phyloP scores from a whole-genome alignment of 2,329 filamentous ascomycete genomes.

The Calonectria pseudoreteaudii region DNA sequence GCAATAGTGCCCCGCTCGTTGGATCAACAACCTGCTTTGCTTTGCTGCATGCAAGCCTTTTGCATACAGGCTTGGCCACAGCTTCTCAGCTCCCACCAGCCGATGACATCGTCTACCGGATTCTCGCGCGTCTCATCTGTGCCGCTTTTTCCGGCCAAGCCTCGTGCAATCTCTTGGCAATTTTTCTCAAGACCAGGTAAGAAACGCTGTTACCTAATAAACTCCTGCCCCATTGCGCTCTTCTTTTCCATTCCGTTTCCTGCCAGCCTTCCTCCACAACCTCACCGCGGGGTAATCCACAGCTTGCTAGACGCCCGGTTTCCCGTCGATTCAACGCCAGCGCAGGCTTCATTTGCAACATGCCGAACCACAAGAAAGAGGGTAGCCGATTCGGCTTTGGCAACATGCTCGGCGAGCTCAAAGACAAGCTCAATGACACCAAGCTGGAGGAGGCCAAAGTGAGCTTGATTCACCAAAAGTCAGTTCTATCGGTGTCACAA shows the following conservation, averaged over 20 bases:
- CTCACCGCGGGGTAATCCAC: conserved; percentile 7
- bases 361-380: conserved; percentile 42
- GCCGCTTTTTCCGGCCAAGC: conserved; percentile 22
- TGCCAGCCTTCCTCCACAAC: neutral
- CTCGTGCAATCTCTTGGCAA: conserved; percentile 8
- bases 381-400: conserved; percentile 41
- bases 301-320: neutral
- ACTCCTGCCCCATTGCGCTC: neutral
- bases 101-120: conserved; percentile 23
- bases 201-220: conserved; percentile 1
- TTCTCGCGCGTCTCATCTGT: conserved; percentile 18
- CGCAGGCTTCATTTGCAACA: conserved; percentile 28
- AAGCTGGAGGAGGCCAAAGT: conserved; percentile 70
- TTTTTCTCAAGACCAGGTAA: neutral
- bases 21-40: conserved; percentile 19
- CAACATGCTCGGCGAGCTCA: conserved; percentile 60
- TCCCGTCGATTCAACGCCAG: conserved; percentile 5
- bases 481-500: conserved; percentile 28
- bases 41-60: conserved; percentile 5
- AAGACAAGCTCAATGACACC: conserved; percentile 66
- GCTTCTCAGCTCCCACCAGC: conserved; percentile 22
- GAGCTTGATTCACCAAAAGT: conserved; percentile 70
- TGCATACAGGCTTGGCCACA: conserved; percentile 18
- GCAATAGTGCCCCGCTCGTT: conserved; percentile 13
- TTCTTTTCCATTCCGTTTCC: neutral